phyloP scores from a whole-genome alignment of 108 stramenopile genomes.

The Cyclotella kingstonii region DNA sequence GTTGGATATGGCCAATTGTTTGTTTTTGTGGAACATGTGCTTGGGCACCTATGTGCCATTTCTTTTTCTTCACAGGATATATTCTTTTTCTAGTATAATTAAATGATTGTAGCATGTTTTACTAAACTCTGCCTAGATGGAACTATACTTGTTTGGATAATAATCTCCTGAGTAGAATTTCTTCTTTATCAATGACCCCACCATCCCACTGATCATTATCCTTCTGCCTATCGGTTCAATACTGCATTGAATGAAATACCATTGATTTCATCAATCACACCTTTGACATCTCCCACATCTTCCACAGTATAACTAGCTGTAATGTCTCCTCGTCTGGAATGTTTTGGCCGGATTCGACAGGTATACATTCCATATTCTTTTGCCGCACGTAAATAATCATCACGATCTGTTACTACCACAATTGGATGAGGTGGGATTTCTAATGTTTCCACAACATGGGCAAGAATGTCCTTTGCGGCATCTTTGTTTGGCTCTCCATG shows the following conservation, averaged over 20 bases:
- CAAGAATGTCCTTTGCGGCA: slow-evolving; percentile 40
- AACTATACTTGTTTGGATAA: too few species aligned
- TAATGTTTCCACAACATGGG: slow-evolving; percentile 20
- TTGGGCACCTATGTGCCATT: too few species aligned
- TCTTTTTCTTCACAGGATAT: too few species aligned
- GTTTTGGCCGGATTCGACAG: slow-evolving; percentile 59
- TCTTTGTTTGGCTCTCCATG: slow-evolving; percentile 36
- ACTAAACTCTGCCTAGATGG: too few species aligned
- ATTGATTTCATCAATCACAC: slow-evolving; percentile 81
- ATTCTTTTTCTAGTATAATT: too few species aligned
- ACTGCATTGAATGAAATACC: slow-evolving; percentile 82
- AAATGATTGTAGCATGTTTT: too few species aligned
- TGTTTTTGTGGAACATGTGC: too few species aligned
- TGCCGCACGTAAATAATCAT: slow-evolving; percentile 70
- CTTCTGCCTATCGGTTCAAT: slow-evolving; percentile 25
- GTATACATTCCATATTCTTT: slow-evolving; percentile 73
- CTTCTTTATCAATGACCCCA: too few species aligned
- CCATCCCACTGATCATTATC: background rate
- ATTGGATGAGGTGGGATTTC: slow-evolving; percentile 27
- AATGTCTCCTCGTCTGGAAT: slow-evolving; percentile 67
- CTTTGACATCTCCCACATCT: slow-evolving; percentile 58
- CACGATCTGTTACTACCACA: slow-evolving; percentile 74
- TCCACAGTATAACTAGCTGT: slow-evolving; percentile 70
- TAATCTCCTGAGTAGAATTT: too few species aligned
- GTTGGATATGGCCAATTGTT: too few species aligned